A percentile compares a stretch with the other conserved stretches of the same genome.
Conservation (phyloP, 148 eudicot genomes). For the Polygonum aviculare region DNA sequence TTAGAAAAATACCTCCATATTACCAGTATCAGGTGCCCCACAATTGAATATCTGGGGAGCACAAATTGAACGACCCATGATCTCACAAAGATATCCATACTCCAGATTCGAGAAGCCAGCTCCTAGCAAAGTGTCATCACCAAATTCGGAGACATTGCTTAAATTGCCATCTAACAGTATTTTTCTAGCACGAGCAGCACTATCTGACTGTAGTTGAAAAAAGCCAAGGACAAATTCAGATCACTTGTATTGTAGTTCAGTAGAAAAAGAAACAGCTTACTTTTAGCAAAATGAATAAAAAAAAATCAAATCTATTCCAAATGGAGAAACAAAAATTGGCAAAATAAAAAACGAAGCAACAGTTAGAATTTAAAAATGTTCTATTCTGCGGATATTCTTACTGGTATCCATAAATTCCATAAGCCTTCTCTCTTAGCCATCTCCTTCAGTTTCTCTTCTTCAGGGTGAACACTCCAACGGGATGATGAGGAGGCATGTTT, state of each 20-base stretch:
- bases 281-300: neutral
- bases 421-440: slow-evolving; percentile 82
- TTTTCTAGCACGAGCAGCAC: slow-evolving; percentile 73
- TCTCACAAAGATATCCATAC: slow-evolving; percentile 94
- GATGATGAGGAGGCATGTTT: slow-evolving; percentile 55
- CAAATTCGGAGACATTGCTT: slow-evolving; percentile 17
- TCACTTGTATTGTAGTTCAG: slow-evolving; percentile 1
- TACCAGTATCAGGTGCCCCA: slow-evolving; percentile 99
- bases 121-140: slow-evolving; percentile 40
- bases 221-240: neutral
- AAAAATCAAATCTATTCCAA: neutral
- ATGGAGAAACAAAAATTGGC: neutral
- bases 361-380: neutral
- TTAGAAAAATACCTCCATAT: slow-evolving; percentile 71
- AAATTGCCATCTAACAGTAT: slow-evolving; percentile 45
- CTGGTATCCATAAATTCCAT: slow-evolving; percentile 92
- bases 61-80: slow-evolving; percentile 94
- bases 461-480: slow-evolving; percentile 90
- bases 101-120: slow-evolving; percentile 92
- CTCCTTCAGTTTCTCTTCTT: slow-evolving; percentile 80
- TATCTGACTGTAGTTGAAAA: slow-evolving; percentile 46
- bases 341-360: neutral
- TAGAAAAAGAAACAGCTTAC: neutral
- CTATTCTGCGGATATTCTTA: slow-evolving; percentile 24
- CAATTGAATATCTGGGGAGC: slow-evolving; percentile 98